Percentiles rank a stretch among this genome's conserved stretches.
phyloP scores from a whole-genome alignment of 2,329 filamentous ascomycete species.

The Penicillium oxalicum region DNA sequence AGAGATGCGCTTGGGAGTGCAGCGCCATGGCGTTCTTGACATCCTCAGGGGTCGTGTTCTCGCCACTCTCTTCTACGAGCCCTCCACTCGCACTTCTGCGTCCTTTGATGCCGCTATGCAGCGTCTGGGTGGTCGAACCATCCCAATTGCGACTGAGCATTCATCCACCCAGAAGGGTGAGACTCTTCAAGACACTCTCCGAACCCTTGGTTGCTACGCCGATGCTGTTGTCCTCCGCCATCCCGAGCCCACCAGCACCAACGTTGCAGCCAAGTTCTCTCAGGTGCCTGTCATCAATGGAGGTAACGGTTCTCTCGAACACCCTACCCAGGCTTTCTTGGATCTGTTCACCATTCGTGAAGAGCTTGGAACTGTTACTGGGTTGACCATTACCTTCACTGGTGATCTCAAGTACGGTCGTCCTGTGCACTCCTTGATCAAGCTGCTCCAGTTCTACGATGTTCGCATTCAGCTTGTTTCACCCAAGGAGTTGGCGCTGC shows the following conservation, averaged over 20 bases:
- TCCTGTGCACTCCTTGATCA: slow-evolving; percentile 89
- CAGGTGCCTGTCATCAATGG: slow-evolving; percentile 93
- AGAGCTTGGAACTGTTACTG: slow-evolving; percentile 90
- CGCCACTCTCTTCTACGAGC: slow-evolving; percentile 94
- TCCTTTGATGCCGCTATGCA: slow-evolving; percentile 99
- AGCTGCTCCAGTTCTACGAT: slow-evolving; percentile 91
- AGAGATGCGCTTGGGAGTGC: slow-evolving; percentile 93
- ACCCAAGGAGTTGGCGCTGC: slow-evolving; percentile 71
- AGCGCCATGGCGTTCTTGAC: slow-evolving; percentile 83
- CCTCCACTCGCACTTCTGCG: slow-evolving; percentile 87
- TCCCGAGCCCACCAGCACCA: slow-evolving; percentile 72
- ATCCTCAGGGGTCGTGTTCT: slow-evolving; percentile 80
- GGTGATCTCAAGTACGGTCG: slow-evolving; percentile 91
- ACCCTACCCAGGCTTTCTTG: slow-evolving; percentile 94
- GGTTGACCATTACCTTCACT: slow-evolving; percentile 90
- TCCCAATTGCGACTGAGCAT: slow-evolving; percentile 72
- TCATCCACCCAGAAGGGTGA: slow-evolving; percentile 95
- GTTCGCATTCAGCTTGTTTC: slow-evolving; percentile 89
- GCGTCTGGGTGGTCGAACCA: slow-evolving; percentile 80
- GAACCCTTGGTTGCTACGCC: slow-evolving; percentile 87
- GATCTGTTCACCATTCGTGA: slow-evolving; percentile 98
- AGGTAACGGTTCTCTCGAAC: slow-evolving; percentile 91
- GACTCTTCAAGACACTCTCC: slow-evolving; percentile 83
- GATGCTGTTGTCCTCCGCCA: slow-evolving; percentile 96
- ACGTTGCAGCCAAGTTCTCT: slow-evolving; percentile 78